Base-by-base conservation (phyloP, 2,329 filamentous ascomycete species). In the Epichloe aotearoae region DNA sequence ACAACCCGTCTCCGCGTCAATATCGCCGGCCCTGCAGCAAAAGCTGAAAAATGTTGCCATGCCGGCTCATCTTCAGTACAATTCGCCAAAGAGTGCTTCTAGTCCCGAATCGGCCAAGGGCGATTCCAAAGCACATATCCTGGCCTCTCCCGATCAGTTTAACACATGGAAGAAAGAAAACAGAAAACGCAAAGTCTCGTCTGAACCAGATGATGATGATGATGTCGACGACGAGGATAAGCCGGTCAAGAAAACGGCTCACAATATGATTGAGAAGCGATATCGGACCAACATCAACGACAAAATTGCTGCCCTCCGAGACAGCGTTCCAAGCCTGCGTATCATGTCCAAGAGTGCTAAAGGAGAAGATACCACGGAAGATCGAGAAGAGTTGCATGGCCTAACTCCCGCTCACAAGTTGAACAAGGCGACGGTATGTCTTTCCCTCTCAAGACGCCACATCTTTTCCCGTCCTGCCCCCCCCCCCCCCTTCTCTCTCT, bases 181-280 rank as follows among this genome's bases (percentile, higher is more conserved):
- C 54, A 75, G 82, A 58, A 89, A 88, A 68, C 77, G 85, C 57
- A 89, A 88, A 68, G 79, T 81, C 0, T 82, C 82, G 0, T 75
- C 74, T 47, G 76, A 80, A 49, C 59, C 67, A 50, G 57, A 76
- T 53, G 57, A 76, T 53, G 56, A 69, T n/a, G 78, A 81, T 46
- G 79, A 83, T 12, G 73, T 80, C 44, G 69, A 75, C 33, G 66
- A 79, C 47, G 76, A 75, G 57, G 77, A 73, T 58, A 82, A 75
- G 53, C 68, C 68, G 5, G 59, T 70, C 52, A 96, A 95, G 75
- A 96, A 96, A 75, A 94, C 90, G 34, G 89, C 91, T 2, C 91
- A 97, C 69, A 97, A 96, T 67, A 93, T 97, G 77, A 96, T 97
- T 55, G 91, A 97, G 70, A 97, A 96, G 75, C 76, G 91, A 57